Evolutionary conservation across 2,329 filamentous ascomycete species (phyloP).

Genomic region (Colletotrichum zoysiae): DNA sequence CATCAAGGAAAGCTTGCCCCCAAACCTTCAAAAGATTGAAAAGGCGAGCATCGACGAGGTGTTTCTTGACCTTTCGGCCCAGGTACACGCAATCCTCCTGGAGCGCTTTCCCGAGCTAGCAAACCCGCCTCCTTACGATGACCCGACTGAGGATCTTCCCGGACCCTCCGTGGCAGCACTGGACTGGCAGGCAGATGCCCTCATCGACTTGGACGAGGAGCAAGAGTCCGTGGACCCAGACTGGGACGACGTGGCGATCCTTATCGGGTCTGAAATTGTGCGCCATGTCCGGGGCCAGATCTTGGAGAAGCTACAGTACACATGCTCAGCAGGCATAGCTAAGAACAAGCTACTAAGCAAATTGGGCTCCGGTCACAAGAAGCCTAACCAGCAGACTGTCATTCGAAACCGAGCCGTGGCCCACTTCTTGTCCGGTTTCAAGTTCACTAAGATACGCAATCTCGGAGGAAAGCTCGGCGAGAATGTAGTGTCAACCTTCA

Average conservation of each 20-base stretch:
- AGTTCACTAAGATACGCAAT: slow-evolving; percentile 94
- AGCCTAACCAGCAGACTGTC: slow-evolving; percentile 95
- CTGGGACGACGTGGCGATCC: slow-evolving; percentile 94
- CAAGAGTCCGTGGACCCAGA: slow-evolving; percentile 86
- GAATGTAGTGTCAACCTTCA: slow-evolving; percentile 83
- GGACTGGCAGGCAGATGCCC: slow-evolving; percentile 86
- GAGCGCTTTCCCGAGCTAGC: slow-evolving; percentile 81
- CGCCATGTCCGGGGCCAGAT: slow-evolving; percentile 79
- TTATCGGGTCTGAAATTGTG: slow-evolving; percentile 90
- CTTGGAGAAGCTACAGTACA: slow-evolving; percentile 81
- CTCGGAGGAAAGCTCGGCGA: slow-evolving; percentile 96
- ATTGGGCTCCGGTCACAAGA: slow-evolving; percentile 89
- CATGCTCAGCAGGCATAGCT: slow-evolving; percentile 90
- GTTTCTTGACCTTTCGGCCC: slow-evolving; percentile 89
- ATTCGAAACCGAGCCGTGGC: slow-evolving; percentile 86
- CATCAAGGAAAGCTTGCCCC: slow-evolving; percentile 80
- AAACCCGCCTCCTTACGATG: slow-evolving; percentile 77
- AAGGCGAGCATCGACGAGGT: slow-evolving; percentile 97
- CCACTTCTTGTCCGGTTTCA: slow-evolving; percentile 85
- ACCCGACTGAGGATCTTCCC: slow-evolving; percentile 78
- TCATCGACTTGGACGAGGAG: slow-evolving; percentile 82
- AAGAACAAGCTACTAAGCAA: slow-evolving; percentile 97
- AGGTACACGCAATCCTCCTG: slow-evolving; percentile 81
- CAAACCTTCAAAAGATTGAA: slow-evolving; percentile 79
- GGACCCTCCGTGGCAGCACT: slow-evolving; percentile 76